phyloP scores from a whole-genome alignment of 106 monocot species.

The Iris macrosiphon region DNA sequence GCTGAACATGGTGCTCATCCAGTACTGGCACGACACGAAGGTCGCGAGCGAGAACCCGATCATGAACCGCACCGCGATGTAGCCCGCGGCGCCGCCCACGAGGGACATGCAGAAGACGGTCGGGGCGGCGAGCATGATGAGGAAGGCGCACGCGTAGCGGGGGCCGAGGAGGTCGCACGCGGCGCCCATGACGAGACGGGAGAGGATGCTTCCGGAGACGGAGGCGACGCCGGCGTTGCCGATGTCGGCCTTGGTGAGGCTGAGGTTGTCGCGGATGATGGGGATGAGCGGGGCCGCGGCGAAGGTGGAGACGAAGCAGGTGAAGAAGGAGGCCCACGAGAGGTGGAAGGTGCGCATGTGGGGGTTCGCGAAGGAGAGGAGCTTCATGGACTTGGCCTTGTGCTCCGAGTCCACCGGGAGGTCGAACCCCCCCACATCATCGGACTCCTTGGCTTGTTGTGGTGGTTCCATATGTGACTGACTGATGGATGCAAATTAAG shows the following conservation, averaged over 20 bases:
- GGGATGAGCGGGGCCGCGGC: constrained; percentile 78
- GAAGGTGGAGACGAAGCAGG: constrained; percentile 74
- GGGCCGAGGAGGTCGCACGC: constrained; percentile 69
- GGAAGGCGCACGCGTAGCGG: constrained; percentile 53
- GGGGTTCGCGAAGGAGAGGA: constrained; percentile 47
- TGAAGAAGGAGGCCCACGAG: constrained; percentile 88
- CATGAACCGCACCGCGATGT: constrained; percentile 57
- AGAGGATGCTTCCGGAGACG: constrained; percentile 70
- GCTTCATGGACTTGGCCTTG: constrained; percentile 7
- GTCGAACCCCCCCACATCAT: background rate
- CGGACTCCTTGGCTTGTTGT: background rate
- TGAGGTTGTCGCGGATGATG: constrained; percentile 78
- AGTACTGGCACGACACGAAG: constrained; percentile 81
- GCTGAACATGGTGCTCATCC: constrained; percentile 97
- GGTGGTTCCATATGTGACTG: background rate
- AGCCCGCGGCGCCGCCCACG: constrained; percentile 35
- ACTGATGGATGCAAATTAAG: no score
- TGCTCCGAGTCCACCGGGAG: constrained; percentile 10
- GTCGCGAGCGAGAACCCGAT: constrained; percentile 84
- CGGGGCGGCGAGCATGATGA: constrained; percentile 67
- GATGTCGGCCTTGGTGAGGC: constrained; percentile 52
- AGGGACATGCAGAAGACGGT: constrained; percentile 68
- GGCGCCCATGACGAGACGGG: constrained; percentile 74
- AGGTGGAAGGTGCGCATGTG: constrained; percentile 88
- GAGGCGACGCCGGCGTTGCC: constrained; percentile 82